These are phyloP conservation scores for Suillus occidentalis DNA, from an alignment of 768 basidiomycete genomes.

Conservation along the genomic window DNA sequence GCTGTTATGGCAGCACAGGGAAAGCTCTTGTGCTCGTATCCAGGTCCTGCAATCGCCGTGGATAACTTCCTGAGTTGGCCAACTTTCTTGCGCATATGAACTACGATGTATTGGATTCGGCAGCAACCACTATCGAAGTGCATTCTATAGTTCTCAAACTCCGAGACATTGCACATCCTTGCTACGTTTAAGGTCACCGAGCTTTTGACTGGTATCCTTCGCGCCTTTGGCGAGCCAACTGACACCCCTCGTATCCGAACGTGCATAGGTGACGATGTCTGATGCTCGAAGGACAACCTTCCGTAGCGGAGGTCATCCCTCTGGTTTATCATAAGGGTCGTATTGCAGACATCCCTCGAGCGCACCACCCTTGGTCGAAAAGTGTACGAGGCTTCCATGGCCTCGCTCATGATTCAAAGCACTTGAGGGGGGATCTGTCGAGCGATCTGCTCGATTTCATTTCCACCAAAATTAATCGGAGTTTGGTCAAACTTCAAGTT, in stretches of 20 bases:
- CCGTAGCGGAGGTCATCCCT: conserved; percentile 52
- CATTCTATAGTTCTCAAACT: no score
- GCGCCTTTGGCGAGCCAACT: conserved; percentile 11
- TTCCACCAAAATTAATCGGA: conserved; percentile 27
- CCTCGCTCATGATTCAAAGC: conserved; percentile 36
- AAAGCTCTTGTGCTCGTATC: no score
- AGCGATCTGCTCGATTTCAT: conserved; percentile 31
- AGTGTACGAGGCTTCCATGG: conserved; percentile 49
- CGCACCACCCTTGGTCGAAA: conserved; percentile 5
- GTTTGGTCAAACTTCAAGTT: conserved; percentile 24
- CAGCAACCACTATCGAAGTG: no score
- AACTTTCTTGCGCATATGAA: no score
- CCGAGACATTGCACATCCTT: no score
- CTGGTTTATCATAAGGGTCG: conserved; percentile 51
- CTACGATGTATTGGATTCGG: no score
- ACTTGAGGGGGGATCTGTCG: conserved; percentile 9
- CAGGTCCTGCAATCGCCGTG: no score
- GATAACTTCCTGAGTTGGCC: no score
- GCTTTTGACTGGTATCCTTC: conserved; percentile 23
- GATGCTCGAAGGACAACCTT: not conserved
- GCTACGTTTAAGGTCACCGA: conserved; percentile 26
- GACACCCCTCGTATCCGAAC: conserved; percentile 24
- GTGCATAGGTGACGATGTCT: conserved; percentile 23
- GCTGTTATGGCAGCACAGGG: no score
- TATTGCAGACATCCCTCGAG: conserved; percentile 34